A percentile compares a stretch with the other conserved stretches of the same genome.
Conservation (phyloP, 768 basidiomycete genomes). For the Crepidotus variabilis region DNA sequence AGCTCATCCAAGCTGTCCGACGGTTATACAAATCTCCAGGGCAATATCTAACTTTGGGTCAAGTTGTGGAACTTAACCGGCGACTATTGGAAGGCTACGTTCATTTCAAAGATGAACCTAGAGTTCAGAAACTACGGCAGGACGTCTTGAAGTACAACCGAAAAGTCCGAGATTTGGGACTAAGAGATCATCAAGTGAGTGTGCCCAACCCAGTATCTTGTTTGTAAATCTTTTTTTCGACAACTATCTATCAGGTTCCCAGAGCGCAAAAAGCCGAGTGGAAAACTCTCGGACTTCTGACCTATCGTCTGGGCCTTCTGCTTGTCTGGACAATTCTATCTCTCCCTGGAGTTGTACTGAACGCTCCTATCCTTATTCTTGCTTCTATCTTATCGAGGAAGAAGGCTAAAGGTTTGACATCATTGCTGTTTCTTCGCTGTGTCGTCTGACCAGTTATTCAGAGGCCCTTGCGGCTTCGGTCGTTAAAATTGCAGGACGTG, state of each 20-base stretch:
- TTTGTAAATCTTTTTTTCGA: too few relatives aligned
- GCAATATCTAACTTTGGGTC: constrained; percentile 89
- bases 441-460: constrained; percentile 26
- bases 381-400: constrained; percentile 83
- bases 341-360: constrained; percentile 86
- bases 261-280: constrained; percentile 80
- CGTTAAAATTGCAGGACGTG: constrained; percentile 93
- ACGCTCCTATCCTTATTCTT: constrained; percentile 89
- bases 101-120: constrained; percentile 89
- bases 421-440: neutral
- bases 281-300: constrained; percentile 81
- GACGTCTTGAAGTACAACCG: constrained; percentile 91
- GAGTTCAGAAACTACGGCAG: constrained; percentile 72
- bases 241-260: constrained; percentile 58
- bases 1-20: constrained; percentile 95
- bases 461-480: constrained; percentile 94
- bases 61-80: constrained; percentile 92
- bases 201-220: too few relatives aligned
- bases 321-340: constrained; percentile 80
- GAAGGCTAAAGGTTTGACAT: constrained; percentile 76
- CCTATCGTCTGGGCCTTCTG: constrained; percentile 78
- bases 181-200: constrained; percentile 90
- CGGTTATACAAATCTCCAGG: constrained; percentile 92
- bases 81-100: constrained; percentile 91
- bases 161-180: constrained; percentile 79